These are phyloP conservation scores for Cercospora brassicicola DNA, from an alignment of 2,329 filamentous ascomycete species.

Conservation along the genomic window DNA sequence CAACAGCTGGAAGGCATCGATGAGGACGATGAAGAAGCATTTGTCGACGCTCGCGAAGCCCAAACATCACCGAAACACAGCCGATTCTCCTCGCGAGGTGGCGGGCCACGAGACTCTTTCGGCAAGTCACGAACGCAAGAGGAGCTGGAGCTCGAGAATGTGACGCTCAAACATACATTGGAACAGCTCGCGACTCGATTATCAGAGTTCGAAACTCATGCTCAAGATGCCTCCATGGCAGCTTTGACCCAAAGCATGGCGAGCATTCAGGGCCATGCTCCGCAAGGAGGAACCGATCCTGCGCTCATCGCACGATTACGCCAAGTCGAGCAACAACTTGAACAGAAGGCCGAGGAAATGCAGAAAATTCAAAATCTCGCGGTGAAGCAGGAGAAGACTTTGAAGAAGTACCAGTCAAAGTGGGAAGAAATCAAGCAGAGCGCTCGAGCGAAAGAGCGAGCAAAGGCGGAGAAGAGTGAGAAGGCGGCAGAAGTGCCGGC, in stretches of 20 bases:
- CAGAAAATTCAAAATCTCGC: constrained; percentile 62
- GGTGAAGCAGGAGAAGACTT: constrained; percentile 62
- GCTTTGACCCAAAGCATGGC: constrained; percentile 79
- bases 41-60: constrained; percentile 81
- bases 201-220: constrained; percentile 90
- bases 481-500: constrained; percentile 6
- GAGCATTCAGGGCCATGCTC: constrained; percentile 43
- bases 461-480: constrained; percentile 25
- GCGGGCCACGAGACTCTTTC: constrained; percentile 31
- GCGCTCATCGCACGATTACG: constrained; percentile 42
- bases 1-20: constrained; percentile 44
- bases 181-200: constrained; percentile 84
- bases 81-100: constrained; percentile 44
- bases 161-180: constrained; percentile 77
- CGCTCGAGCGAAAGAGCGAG: constrained; percentile 43
- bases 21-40: constrained; percentile 72
- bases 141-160: constrained; percentile 85
- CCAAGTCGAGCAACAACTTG: constrained; percentile 64
- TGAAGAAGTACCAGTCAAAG: constrained; percentile 64
- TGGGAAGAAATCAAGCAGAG: constrained; percentile 70
- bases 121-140: constrained; percentile 68
- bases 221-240: constrained; percentile 71
- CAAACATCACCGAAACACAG: constrained; percentile 44
- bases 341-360: constrained; percentile 58
- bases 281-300: constrained; percentile 12